Conservation (phyloP, 2,329 filamentous ascomycete genomes). For the Cercospora canescens region DNA sequence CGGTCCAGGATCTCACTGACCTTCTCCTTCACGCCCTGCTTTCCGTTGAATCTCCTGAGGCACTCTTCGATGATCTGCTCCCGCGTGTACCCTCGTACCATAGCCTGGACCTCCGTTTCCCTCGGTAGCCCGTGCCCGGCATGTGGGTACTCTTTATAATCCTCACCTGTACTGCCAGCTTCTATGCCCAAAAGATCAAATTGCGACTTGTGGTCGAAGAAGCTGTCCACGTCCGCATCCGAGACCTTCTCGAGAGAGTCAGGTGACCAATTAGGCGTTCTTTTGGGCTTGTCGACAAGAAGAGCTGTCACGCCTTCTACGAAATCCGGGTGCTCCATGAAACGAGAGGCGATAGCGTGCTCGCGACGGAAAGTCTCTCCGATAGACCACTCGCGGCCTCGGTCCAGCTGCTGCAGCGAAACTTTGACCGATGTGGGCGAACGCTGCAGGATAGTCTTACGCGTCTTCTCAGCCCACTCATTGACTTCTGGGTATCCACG, state of each 20-base stretch:
- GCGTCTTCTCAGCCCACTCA: conserved; percentile 77
- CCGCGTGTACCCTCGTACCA: conserved; percentile 36
- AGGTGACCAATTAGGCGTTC: conserved; percentile 74
- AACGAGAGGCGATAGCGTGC: conserved; percentile 77
- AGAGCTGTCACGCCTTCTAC: conserved; percentile 84
- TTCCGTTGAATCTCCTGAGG: conserved; percentile 43
- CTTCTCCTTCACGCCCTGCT: conserved; percentile 58
- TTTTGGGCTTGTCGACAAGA: conserved; percentile 68
- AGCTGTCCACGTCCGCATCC: conserved; percentile 60
- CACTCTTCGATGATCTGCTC: conserved; percentile 44
- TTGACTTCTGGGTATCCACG: conserved; percentile 49
- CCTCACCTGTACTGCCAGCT: conserved; percentile 41
- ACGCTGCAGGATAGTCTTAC: conserved; percentile 71
- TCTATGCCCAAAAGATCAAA: conserved; percentile 58
- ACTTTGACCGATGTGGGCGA: conserved; percentile 89
- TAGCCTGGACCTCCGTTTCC: conserved; percentile 61
- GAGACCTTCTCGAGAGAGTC: conserved; percentile 68
- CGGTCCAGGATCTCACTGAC: conserved; percentile 61
- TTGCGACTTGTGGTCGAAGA: conserved; percentile 48
- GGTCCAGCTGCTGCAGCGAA: conserved; percentile 76
- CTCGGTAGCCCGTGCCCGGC: conserved; percentile 68
- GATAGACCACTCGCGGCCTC: conserved; percentile 76
- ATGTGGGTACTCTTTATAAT: conserved; percentile 76
- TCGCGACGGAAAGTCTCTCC: conserved; percentile 82
- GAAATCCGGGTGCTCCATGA: conserved; percentile 93